Conservation (phyloP, 495 filamentous ascomycete genomes). For the Recurvomyces mirabilis region DNA sequence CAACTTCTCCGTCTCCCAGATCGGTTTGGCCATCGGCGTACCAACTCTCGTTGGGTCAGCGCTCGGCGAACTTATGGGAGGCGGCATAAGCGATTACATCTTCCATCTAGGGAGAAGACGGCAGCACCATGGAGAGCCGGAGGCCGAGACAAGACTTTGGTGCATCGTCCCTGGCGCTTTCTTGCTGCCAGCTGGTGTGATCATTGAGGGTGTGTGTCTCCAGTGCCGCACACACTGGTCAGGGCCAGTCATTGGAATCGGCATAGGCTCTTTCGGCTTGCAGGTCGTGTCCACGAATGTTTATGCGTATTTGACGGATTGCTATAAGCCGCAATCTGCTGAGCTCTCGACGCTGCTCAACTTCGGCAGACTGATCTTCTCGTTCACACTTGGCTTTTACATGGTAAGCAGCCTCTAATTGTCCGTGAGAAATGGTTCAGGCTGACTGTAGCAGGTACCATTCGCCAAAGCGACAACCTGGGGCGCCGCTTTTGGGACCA, state of each 20-base stretch:
- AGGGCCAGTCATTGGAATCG: conserved; percentile 28
- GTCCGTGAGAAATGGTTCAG: background rate
- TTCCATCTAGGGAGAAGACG: conserved; percentile 12
- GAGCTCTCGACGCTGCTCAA: conserved; percentile 36
- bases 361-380: conserved; percentile 29
- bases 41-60: conserved; percentile 20
- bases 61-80: conserved; percentile 19
- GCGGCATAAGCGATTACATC: conserved; percentile 8
- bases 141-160: conserved; percentile 24
- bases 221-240: conserved; percentile 26
- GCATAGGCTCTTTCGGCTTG: conserved; percentile 28
- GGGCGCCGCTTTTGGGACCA: conserved; percentile 10
- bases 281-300: conserved; percentile 29
- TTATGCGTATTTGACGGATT: conserved; percentile 31
- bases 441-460: background rate
- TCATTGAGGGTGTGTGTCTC: conserved; percentile 29
- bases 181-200: conserved; percentile 20
- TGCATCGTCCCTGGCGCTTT: conserved; percentile 22
- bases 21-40: conserved; percentile 19
- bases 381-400: conserved; percentile 31
- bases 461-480: conserved; percentile 13
- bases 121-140: conserved; percentile 15
- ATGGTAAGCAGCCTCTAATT: conserved; percentile 5
- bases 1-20: conserved; percentile 22
- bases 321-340: conserved; percentile 35